Base-by-base conservation (phyloP, 345 rosid genomes). In the Sonneratia alba region DNA sequence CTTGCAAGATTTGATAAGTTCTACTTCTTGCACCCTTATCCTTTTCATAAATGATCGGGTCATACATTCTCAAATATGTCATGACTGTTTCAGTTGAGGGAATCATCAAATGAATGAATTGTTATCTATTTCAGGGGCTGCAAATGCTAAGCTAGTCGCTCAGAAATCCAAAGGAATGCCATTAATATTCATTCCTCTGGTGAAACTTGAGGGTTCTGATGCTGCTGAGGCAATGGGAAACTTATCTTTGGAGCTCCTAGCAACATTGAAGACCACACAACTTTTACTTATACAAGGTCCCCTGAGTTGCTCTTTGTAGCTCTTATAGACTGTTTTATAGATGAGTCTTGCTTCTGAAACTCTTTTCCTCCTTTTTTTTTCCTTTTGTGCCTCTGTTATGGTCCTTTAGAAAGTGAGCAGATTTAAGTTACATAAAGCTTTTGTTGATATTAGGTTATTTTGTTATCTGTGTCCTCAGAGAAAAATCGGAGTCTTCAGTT, bases 151-250 rank as follows among this genome's bases (percentile, higher is more conserved):
- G 49, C 75, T 94, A 77, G 91, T 90, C 48, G 90, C 93, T 70
- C 98, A 94, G 75, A 91, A 89, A 79, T 81, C 93, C 1, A 91
- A 87, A 83, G 98, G 98, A 75, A 86, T 94, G 98, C 97, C 98
- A 61, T 78, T 88, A 10, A 79, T 94, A 64, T 72, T 82, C 56
- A 71, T 91, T 76, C 63, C 86, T 72, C 81, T 94, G 40, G 81
- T 81, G 66, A 84, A 82, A 83, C 77, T 90, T 72, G 72, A 32
- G 62, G 93, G 81, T 10, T 77, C 87, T 70, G 80, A 89, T 77
- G 90, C 91, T 53, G 66, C 66, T 66, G 91, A 86, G 80, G 91
- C 85, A 40, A 81, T 83, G 79, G 91, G 87, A 22, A 82, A 74
- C 80, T 79, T 88, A 56, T 86, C 96, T 7, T 68, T 88, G 62